phyloP scores from a whole-genome alignment of 164 flowering plant species.

The Cinnamomum micranthum region DNA sequence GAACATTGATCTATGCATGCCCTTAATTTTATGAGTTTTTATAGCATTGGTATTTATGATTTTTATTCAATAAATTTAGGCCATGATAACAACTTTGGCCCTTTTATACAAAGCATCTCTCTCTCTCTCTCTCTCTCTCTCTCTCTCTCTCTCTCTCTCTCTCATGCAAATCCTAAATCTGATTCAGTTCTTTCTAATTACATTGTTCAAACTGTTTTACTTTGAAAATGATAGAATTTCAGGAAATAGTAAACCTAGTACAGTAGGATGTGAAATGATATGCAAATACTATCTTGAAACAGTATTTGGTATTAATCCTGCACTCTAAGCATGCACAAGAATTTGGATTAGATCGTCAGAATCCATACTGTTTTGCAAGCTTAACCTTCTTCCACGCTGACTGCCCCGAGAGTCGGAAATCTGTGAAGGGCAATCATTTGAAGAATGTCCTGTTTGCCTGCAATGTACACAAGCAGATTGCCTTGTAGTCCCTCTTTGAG shows the following conservation, averaged over 20 bases:
- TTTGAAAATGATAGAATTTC: neutral
- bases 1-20: no score
- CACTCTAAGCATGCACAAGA: neutral
- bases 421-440: slow-evolving; percentile 59
- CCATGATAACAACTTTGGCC: no score
- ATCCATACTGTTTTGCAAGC: slow-evolving; percentile 31
- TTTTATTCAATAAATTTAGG: no score
- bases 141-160: no score
- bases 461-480: slow-evolving; percentile 51
- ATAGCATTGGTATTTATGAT: no score
- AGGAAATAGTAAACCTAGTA: neutral
- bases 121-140: no score
- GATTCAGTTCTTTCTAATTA: neutral
- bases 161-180: no score
- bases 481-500: slow-evolving; percentile 40
- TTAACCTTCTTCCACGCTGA: slow-evolving; percentile 13
- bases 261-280: neutral
- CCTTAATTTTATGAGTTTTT: no score
- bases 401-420: slow-evolving; percentile 1
- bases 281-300: neutral
- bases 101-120: no score
- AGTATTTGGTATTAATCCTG: neutral
- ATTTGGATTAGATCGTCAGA: neutral
- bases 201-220: neutral
- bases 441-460: slow-evolving; percentile 64